Evolutionary conservation across 352 stramenopile genomes (phyloP).

Genomic region (Aphanomyces cochlioides): DNA sequence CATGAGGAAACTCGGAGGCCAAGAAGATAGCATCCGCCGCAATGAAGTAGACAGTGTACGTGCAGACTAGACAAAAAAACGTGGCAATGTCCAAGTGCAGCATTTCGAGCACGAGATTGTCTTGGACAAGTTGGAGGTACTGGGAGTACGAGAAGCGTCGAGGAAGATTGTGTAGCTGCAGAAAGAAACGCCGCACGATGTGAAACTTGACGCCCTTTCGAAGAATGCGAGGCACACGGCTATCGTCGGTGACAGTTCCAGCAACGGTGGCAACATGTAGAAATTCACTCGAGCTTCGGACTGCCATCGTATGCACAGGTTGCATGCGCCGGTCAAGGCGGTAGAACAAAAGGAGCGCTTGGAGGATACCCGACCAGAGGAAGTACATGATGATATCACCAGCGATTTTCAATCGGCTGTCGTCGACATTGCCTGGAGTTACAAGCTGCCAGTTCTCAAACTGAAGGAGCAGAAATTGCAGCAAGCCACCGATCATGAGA

Average conservation of each 20-base stretch:
- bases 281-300: slow-evolving; percentile 1
- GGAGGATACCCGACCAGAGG: background rate
- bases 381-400: slow-evolving; percentile 3
- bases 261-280: background rate
- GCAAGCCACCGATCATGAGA: slow-evolving; percentile 3
- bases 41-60: background rate
- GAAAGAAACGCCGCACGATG: background rate
- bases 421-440: background rate
- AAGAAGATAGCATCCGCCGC: background rate
- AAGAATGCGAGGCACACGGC: background rate
- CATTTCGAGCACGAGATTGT: slow-evolving; percentile 11
- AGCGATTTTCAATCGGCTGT: background rate
- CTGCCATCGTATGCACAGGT: background rate
- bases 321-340: slow-evolving; percentile 1
- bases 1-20: background rate
- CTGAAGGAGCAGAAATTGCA: background rate
- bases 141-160: background rate
- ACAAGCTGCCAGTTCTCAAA: slow-evolving; percentile 3
- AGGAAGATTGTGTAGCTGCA: background rate
- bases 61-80: slow-evolving; percentile 1
- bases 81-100: slow-evolving; percentile 6
- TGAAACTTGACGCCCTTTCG: background rate
- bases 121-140: slow-evolving; percentile 5
- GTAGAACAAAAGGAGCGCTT: background rate
- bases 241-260: background rate